phyloP scores from a whole-genome alignment of 1,139 yeast species.

The Zygosaccharomyces pseudobailii region DNA sequence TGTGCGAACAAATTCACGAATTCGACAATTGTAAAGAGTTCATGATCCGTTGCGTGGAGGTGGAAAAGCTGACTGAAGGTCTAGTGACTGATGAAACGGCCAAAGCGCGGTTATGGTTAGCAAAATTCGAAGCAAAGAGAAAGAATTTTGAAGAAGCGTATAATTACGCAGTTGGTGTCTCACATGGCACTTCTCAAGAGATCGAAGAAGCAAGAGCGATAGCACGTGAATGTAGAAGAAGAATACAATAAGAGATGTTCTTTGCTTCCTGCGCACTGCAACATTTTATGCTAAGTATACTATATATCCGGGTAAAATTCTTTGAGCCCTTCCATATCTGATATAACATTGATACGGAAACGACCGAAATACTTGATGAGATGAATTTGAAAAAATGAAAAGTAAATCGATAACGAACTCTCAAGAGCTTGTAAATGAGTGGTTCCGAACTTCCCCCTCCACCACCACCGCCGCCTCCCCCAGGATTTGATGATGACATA shows the following conservation, averaged over 20 bases:
- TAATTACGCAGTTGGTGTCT: constrained; percentile 67
- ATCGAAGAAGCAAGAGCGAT: constrained; percentile 85
- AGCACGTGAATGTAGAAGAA: constrained; percentile 59
- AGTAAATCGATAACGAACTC: background rate
- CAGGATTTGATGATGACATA: background rate
- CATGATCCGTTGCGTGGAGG: constrained; percentile 67
- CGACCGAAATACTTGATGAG: background rate
- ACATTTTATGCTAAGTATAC: background rate
- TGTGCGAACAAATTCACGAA: constrained; percentile 58
- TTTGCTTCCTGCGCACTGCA: background rate
- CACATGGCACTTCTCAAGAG: constrained; percentile 76
- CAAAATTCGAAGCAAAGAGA: constrained; percentile 56
- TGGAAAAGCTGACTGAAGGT: constrained; percentile 61
- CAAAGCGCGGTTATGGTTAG: constrained; percentile 84
- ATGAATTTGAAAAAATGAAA: background rate
- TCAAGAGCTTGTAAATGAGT: background rate
- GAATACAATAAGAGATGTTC: constrained; percentile 7
- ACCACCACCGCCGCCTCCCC: constrained; percentile 2
- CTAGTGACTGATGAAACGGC: constrained; percentile 66
- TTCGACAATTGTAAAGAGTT: constrained; percentile 51
- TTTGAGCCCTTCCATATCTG: background rate
- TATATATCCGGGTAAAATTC: background rate
- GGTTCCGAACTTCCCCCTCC: constrained; percentile 4
- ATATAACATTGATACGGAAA: background rate
- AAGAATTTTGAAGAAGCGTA: constrained; percentile 66